Base-by-base conservation (phyloP, 1,139 yeast genomes). In the Geotrichum klebahnii region DNA sequence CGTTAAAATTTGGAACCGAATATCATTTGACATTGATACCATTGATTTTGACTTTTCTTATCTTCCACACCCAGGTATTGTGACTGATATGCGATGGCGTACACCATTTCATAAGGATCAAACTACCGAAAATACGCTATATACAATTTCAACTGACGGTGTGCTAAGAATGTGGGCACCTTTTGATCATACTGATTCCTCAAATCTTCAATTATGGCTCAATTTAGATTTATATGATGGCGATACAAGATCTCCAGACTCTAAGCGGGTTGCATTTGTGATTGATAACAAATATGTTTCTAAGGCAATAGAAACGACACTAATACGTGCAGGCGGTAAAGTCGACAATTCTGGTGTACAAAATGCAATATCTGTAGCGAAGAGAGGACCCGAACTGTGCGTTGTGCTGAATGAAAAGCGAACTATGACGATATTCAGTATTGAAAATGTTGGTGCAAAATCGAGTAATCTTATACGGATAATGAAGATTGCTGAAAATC, bases 1-100 rank as follows among this genome's bases (percentile, higher is more conserved):
- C 12, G 80, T 86, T 31, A 87, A 86, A 62, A 74, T 89, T 3
- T 90, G 96, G 96, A 75, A 82, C 46, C 71, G 97, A 42, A 72
- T 82, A 3, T 78, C 84, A 10, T 85, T 82, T 60, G 92, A 86
- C 10, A 73, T 75, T 36, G 83, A 79, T 22, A 76, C 78, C 51
- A 77, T 85, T 3, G 74, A 81, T 23, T 89, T 88, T 64, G 95
- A 85, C 60, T 71, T 88, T 57, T 70, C 80, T 0, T 83, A 85
- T 60, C 67, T 88, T 22, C 76, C 79, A 12, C 95, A 86, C 61
- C 81, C 83, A 0, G 63, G 75, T 0, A 75, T 76, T 51, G 79
- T 89, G 2, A 72, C 80, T 0, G 72, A 74, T 40, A 43, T 65
- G 55, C 46, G 64, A 58, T 53, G 72, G 69, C 55, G 60, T 31